A percentile compares a stretch with the other conserved stretches of the same genome.
These are phyloP conservation scores for Fusarium nodosum DNA, from an alignment of 2,329 filamentous ascomycete species.

Conservation along the genomic window DNA sequence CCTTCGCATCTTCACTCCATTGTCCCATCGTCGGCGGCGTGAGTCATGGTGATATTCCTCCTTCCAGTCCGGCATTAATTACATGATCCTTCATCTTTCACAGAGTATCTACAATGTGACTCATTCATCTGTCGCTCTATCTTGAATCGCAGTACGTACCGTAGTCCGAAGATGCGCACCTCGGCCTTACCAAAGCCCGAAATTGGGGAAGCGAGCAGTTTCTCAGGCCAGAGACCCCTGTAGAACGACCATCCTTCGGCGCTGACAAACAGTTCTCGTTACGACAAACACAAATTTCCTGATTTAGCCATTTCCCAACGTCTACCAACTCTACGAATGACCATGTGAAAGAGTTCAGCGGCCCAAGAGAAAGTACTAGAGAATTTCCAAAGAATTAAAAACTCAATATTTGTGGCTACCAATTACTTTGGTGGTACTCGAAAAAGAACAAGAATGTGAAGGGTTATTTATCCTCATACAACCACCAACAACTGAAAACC, in stretches of 20 bases:
- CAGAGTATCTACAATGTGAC: conserved; percentile 2
- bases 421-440: neutral
- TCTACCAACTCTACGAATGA: neutral
- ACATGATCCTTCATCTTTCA: neutral
- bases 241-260: neutral
- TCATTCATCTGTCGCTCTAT: neutral
- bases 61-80: neutral
- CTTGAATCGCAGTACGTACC: neutral
- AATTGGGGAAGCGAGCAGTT: neutral
- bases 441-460: neutral
- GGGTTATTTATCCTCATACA: neutral
- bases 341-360: neutral
- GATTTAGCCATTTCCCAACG: neutral
- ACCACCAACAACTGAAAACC: neutral
- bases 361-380: neutral
- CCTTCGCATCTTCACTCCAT: neutral
- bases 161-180: neutral
- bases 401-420: neutral
- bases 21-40: neutral
- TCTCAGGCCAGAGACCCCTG: neutral
- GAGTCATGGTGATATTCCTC: neutral
- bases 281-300: neutral
- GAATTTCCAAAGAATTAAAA: neutral
- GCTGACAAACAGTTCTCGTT: neutral
- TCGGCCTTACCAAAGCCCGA: conserved; percentile 22